These are phyloP conservation scores for Ustilago bromivora DNA, from an alignment of 1,284 basidiomycete species.

Conservation along the genomic window DNA sequence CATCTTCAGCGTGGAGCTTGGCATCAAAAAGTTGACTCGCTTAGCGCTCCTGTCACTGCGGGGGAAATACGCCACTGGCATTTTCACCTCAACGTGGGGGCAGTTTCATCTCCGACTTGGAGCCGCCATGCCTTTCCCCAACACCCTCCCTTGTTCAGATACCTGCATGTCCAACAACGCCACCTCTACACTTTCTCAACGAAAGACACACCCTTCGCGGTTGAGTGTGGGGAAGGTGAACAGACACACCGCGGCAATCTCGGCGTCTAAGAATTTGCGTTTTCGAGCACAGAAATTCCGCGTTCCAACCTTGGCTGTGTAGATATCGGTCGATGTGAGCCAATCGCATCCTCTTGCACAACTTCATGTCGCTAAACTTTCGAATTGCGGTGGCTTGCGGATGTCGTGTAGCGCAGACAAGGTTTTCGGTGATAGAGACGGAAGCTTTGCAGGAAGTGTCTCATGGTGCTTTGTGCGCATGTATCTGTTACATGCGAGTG, in stretches of 20 bases:
- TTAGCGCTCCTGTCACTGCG: conserved; percentile 2
- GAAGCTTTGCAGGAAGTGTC: neutral
- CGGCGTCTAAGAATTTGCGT: neutral
- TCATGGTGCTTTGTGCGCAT: neutral
- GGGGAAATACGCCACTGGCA: neutral
- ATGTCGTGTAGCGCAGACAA: neutral
- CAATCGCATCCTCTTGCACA: neutral
- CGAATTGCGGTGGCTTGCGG: neutral
- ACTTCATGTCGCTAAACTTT: neutral
- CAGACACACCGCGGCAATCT: neutral
- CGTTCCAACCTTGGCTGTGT: neutral
- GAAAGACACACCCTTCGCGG: neutral
- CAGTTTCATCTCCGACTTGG: neutral
- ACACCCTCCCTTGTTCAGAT: neutral
- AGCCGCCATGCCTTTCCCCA: neutral
- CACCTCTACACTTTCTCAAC: neutral
- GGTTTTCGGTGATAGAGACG: neutral
- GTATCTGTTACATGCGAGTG: neutral
- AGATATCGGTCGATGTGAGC: neutral
- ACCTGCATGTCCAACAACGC: neutral
- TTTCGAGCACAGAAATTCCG: neutral
- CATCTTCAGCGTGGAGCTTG: neutral
- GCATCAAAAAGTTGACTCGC: neutral
- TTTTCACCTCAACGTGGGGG: neutral
- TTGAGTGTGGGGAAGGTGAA: neutral